Conservation (phyloP, 306 rosid genomes). For the Medicago truncatula region DNA sequence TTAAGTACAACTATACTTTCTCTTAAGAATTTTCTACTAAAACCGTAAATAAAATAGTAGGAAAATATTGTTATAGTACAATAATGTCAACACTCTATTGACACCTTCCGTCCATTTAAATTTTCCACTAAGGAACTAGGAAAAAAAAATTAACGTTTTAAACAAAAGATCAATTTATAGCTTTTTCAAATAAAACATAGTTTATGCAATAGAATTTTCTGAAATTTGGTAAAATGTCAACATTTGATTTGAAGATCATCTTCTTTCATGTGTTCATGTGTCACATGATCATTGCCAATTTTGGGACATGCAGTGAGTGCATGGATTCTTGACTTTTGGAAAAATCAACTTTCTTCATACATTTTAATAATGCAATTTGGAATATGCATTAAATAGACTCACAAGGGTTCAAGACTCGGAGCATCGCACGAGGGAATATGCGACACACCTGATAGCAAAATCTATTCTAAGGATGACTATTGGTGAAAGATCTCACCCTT, state of each 20-base stretch:
- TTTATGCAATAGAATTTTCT: not conserved
- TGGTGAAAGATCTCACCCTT: not conserved
- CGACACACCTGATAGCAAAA: constrained; percentile 16
- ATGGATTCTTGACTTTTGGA: not conserved
- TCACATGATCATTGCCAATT: constrained; percentile 19
- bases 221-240: not conserved
- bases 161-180: not conserved
- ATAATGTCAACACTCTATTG: constrained; percentile 45
- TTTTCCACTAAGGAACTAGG: not conserved
- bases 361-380: constrained; percentile 1
- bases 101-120: constrained; percentile 10
- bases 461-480: not conserved
- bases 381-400: constrained; percentile 11
- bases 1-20: not conserved
- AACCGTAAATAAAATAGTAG: not conserved
- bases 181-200: not conserved
- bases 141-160: no score
- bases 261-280: not conserved
- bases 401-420: not conserved
- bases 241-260: constrained; percentile 9
- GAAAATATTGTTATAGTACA: not conserved
- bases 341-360: not conserved
- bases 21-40: not conserved
- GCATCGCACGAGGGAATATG: constrained; percentile 43
- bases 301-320: not conserved